Base-by-base conservation (phyloP, 208 protist species). In the Wallacemonas sp. region DNA sequence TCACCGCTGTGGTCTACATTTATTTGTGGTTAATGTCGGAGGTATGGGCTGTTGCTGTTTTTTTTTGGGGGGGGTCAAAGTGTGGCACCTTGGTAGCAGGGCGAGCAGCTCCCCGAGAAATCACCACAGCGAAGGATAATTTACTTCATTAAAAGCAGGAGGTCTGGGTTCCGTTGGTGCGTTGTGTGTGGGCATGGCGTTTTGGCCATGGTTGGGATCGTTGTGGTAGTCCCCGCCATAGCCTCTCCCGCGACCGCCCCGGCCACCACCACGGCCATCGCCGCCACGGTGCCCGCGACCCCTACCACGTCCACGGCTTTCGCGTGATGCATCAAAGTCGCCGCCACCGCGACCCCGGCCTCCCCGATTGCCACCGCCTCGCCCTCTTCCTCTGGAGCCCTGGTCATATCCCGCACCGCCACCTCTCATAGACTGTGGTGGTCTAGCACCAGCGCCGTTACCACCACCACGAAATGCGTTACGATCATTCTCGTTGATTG, bases 291-390 rank as follows among this genome's bases (percentile, higher is more conserved):
- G 39, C 28, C 47, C 6, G 5, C 62, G 31, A 11, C 49, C 62
- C 28, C 49, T n/a, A 60, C 63, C 58, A 4, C 63, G 47, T 2
- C 64, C 33, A 51, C n/a, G n/a, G n/a, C n/a, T n/a, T n/a, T 31
- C 41, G 31, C 61, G 46, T 15, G 39, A 36, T n/a, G 17, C 8
- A 21, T 54, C 22, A 26, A 54, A n/a, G 21, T 60, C 14, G 19
- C 27, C 24, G 24, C 54, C 34, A n/a, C 42, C 28, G n/a, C 62
- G 54, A 39, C 58, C 49, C 39, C 54, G 36, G 56, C 36, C 30
- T 14, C 24, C 66, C 36, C 70, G 28, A 61, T 36, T 36, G 41
- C 66, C 49, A 33, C 19, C 19, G 54, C 54, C 58, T 49, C 63
- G 44, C 39, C 15, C 28, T 14, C 45, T 38, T n/a, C 49, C 31